Percentiles rank a stretch among this genome's conserved stretches.
These are phyloP conservation scores for Schizosaccharomyces versatilis DNA, from an alignment of 1,139 yeast species.

Conservation along the genomic window DNA sequence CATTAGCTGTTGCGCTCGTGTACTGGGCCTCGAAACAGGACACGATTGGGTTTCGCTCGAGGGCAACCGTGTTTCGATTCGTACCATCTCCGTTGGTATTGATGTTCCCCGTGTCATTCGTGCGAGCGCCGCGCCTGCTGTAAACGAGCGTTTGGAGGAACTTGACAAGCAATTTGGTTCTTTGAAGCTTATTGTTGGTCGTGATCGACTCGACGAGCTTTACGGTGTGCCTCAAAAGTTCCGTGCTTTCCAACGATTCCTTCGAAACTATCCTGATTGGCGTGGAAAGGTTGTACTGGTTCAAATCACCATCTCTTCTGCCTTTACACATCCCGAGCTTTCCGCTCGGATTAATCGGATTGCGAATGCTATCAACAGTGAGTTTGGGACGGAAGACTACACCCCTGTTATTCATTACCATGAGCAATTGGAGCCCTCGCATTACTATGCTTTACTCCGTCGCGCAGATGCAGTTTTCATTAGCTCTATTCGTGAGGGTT, in stretches of 20 bases:
- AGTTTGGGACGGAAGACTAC: constrained; percentile 54
- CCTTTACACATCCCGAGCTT: not conserved
- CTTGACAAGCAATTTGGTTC: constrained; percentile 43
- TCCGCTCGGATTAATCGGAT: constrained; percentile 51
- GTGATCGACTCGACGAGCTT: constrained; percentile 82
- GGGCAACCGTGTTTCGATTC: constrained; percentile 53
- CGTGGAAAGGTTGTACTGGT: constrained; percentile 86
- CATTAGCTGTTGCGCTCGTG: constrained; percentile 65
- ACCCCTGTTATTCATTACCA: constrained; percentile 77
- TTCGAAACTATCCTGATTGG: constrained; percentile 92
- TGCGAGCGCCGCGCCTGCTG: constrained; percentile 23
- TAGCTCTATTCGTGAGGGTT: constrained; percentile 84
- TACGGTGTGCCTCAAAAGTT: constrained; percentile 94
- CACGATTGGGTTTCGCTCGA: constrained; percentile 46
- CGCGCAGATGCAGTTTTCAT: constrained; percentile 79
- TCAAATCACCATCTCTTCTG: constrained; percentile 71
- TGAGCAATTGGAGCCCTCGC: constrained; percentile 69
- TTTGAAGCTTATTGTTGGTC: constrained; percentile 67
- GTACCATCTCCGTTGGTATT: constrained; percentile 67
- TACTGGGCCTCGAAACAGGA: constrained; percentile 43
- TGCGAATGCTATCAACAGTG: constrained; percentile 57
- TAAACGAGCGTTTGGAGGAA: constrained; percentile 26
- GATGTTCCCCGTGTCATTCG: constrained; percentile 37
- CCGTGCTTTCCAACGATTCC: constrained; percentile 87
- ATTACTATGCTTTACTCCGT: constrained; percentile 65